phyloP scores from a whole-genome alignment of 208 protist genomes.

The Novymonas esmeraldas region DNA sequence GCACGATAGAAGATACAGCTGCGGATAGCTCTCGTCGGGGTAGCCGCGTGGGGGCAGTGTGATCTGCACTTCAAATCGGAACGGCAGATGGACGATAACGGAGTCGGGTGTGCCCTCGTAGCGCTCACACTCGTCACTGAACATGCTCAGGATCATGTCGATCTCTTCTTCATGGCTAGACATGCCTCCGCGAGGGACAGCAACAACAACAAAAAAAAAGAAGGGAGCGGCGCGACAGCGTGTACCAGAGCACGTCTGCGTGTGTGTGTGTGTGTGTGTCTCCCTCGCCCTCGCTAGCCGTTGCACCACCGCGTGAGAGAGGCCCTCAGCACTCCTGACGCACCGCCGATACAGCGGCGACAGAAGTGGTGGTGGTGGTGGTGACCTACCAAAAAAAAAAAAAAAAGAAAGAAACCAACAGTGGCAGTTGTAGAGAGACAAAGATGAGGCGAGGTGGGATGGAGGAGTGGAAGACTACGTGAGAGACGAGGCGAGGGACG shows the following conservation, averaged over 20 bases:
- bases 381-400: no score
- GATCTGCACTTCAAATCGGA: slow-evolving; percentile 70
- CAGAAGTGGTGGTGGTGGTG: no score
- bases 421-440: no score
- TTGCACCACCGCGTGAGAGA: no score
- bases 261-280: background rate
- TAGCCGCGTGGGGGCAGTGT: slow-evolving; percentile 65
- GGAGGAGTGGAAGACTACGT: no score
- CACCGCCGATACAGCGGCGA: no score
- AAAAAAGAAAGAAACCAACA: no score
- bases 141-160: slow-evolving; percentile 72
- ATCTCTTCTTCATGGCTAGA: slow-evolving; percentile 60
- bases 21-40: slow-evolving; percentile 59
- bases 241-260: background rate
- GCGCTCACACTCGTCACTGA: slow-evolving; percentile 55
- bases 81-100: slow-evolving; percentile 60
- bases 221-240: background rate
- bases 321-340: no score
- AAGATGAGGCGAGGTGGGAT: no score
- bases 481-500: no score
- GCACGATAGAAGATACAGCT: slow-evolving; percentile 49
- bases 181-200: background rate
- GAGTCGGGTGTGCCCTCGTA: slow-evolving; percentile 33
- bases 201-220: background rate
- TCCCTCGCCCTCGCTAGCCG: background rate